Evolutionary conservation across 2,329 filamentous ascomycete species (phyloP), one percentile per base, ranked within the genome.

Genomic region (Colletotrichum tropicale): DNA sequence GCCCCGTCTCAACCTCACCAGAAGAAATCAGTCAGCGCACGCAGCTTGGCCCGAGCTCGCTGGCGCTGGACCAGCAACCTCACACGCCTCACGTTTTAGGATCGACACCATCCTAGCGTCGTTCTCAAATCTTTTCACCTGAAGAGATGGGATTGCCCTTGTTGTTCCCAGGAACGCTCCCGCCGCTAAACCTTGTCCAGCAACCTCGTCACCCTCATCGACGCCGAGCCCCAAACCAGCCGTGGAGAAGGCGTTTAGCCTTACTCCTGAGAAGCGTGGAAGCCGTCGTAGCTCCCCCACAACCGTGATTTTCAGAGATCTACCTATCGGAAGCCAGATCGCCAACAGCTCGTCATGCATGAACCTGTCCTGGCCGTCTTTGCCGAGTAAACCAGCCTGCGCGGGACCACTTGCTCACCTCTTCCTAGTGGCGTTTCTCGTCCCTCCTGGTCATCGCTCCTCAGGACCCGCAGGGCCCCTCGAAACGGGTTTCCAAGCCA

Each of bases 71-170:
- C 70, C 58, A 61, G 43, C 70, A 65, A 65, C 43, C 74, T 76
- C 74, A 74, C 70, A 74, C 74, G 30, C 65, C 74, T 76, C 70
- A 28, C 43, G 70, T 76, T 76, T 76, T 60, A 76, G 48, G 74
- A 76, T 76, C 74, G 38, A 66, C 70, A 38, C 48, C 64, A 76
- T 76, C 74, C 74, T 66, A n/a, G 74, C 43, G 56, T 32, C 36
- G 48, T 73, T 76, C 74, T 60, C 56, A 69, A 76, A 74, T 69
- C 34, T 69, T 52, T 69, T 68, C 48, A 24, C 18, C 38, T 18
- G 3, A 2, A 9, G 32, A 58, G 13, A 66, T 32, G 56, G 65
- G 74, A 71, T 74, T 34, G n/a, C 32, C 74, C 74, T 34, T 76
- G 74, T 62, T 26, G 16, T 24, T 64, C 28, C 36, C 74, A 76